Percentiles rank a stretch among this genome's conserved stretches.
Evolutionary conservation across 495 filamentous ascomycete genomes (phyloP).

Genomic region (Cetradonia linearis): DNA sequence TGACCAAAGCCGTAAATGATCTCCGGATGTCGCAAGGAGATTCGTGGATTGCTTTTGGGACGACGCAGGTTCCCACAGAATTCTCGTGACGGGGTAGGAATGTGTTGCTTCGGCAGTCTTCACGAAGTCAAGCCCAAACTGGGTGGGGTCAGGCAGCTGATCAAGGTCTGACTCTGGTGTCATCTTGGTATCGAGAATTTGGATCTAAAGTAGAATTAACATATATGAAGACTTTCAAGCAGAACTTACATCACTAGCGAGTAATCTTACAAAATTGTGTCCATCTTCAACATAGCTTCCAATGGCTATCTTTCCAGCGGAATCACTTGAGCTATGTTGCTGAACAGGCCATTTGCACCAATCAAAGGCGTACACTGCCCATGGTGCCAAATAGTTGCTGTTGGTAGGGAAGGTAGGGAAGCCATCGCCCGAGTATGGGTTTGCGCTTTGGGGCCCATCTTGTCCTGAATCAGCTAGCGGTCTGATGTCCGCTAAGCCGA

Average conservation of each 20-base stretch:
- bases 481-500: slow-evolving; percentile 84
- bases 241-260: background rate
- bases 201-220: slow-evolving; percentile 53
- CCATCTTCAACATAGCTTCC: slow-evolving; percentile 96
- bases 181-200: slow-evolving; percentile 87
- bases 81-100: slow-evolving; percentile 91
- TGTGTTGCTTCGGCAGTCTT: slow-evolving; percentile 97
- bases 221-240: slow-evolving; percentile 13
- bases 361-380: slow-evolving; percentile 92
- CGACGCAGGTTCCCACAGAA: slow-evolving; percentile 96
- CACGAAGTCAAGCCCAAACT: slow-evolving; percentile 75
- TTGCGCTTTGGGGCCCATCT: slow-evolving; percentile 45
- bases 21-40: slow-evolving; percentile 88
- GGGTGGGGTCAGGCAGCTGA: slow-evolving; percentile 49
- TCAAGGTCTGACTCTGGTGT: slow-evolving; percentile 60
- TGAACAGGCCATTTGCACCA: slow-evolving; percentile 98
- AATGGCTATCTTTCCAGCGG: slow-evolving; percentile 81
- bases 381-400: slow-evolving; percentile 89
- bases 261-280: slow-evolving; percentile 76
- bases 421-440: slow-evolving; percentile 32
- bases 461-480: slow-evolving; percentile 65
- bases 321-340: slow-evolving; percentile 46
- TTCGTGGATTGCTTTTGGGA: slow-evolving; percentile 94
- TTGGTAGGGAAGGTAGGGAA: slow-evolving; percentile 49
- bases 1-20: slow-evolving; percentile 94